Evolutionary conservation across 305 asterid species (phyloP), one percentile per base, ranked within the genome.

Genomic region (Fraxinus floribunda): DNA sequence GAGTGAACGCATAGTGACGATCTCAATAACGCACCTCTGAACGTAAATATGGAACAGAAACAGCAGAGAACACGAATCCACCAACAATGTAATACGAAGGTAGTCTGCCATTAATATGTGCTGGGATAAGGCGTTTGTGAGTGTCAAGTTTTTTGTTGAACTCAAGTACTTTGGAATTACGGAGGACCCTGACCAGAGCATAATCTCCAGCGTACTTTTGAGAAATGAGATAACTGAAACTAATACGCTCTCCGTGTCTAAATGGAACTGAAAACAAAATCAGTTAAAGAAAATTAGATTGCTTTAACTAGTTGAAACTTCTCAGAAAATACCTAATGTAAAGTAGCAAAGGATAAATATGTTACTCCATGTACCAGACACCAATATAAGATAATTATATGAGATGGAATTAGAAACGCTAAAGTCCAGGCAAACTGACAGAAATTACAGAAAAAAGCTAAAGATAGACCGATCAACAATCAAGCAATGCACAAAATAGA

Each of bases 241-340:
- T 97, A 68, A 96, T 94, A 79, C 98, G 98, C 90, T 96, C 98
- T 77, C 98, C 98, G 82, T 93, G 97, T 91, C 98, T 91, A 84
- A 96, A 96, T 71, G 98, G 98, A 88, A 96, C 99, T 94, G 95
- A 89, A 90, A 83, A 10, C 35, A 10, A 20, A 68, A 68, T 13
- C 36, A 68, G 38, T 68, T 26, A 11, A 26, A 26, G 15, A 62
- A 22, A 62, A 62, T 62, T 62, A 62, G 71, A 62, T 62, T 22
- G 32, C 32, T 62, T 62, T 32, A 62, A 62, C 71, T 62, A 62
- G 32, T 20, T 11, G 71, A 62, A 62, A 8, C 15, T 62, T 62
- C 32, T 62, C 71, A 62, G 71, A 20, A 62, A 8, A 62, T 62
- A 34, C 32, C 71, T 20, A 62, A 4, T 62, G 29, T 22, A 7